These are phyloP conservation scores for Lyophyllum semitale DNA, from an alignment of 768 basidiomycete genomes.

Conservation along the genomic window DNA sequence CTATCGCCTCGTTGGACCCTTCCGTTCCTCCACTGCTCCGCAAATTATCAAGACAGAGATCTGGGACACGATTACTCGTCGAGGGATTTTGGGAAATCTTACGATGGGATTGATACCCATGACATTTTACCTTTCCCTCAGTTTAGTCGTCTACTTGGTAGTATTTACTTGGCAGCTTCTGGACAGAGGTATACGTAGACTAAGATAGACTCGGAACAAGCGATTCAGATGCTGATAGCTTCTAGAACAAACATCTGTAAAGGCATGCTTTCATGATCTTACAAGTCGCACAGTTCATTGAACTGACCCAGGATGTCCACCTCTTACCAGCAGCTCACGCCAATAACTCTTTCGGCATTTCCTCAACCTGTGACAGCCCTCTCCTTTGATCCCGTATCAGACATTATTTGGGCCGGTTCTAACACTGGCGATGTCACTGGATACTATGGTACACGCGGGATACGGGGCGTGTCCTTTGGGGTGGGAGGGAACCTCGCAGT, in stretches of 20 bases:
- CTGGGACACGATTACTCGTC: constrained; percentile 59
- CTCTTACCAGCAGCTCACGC: constrained; percentile 32
- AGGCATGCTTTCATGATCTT: too few species aligned
- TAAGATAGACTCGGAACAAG: not conserved
- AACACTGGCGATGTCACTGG: constrained; percentile 71
- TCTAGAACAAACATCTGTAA: too few species aligned
- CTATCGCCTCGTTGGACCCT: constrained; percentile 60
- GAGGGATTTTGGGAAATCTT: constrained; percentile 56
- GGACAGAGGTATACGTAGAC: too few species aligned
- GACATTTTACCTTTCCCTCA: constrained; percentile 38
- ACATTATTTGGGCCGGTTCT: constrained; percentile 85
- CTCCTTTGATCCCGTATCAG: constrained; percentile 89
- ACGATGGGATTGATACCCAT: constrained; percentile 60
- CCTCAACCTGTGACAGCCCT: constrained; percentile 69
- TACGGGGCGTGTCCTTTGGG: constrained; percentile 73
- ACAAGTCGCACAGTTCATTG: too few species aligned
- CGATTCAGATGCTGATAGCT: too few species aligned
- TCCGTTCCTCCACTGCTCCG: constrained; percentile 39
- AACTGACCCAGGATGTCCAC: constrained; percentile 21
- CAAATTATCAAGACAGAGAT: constrained; percentile 53
- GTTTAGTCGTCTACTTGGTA: constrained; percentile 8
- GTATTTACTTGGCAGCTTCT: not conserved
- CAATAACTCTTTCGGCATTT: constrained; percentile 34
- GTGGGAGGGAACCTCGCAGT: constrained; percentile 72
- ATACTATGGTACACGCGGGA: constrained; percentile 61